A percentile compares a stretch with the other conserved stretches of the same genome.
Evolutionary conservation across 2,329 filamentous ascomycete species (phyloP).

Genomic region (Colletotrichum simmondsii): DNA sequence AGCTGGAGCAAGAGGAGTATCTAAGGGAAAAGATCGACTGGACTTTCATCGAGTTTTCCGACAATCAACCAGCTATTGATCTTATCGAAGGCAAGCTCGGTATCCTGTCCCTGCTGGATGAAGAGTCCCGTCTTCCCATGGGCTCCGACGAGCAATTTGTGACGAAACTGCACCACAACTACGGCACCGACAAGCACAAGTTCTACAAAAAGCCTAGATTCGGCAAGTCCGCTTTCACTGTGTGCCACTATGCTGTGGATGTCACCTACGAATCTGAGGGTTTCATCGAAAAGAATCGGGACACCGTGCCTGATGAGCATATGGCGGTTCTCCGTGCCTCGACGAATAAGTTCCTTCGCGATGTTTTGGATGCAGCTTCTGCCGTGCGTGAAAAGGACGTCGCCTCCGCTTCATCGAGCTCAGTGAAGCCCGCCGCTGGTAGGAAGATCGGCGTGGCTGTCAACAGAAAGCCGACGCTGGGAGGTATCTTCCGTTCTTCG

Average conservation of each 20-base stretch:
- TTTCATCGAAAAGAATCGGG: conserved; percentile 99
- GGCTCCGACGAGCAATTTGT: conserved; percentile 97
- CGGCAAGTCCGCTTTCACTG: conserved; percentile 96
- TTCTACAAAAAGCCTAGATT: conserved; percentile 99
- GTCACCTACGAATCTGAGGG: conserved; percentile 99
- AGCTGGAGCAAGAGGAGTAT: conserved; percentile 98
- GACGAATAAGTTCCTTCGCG: conserved; percentile 84
- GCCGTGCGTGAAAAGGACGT: conserved; percentile 91
- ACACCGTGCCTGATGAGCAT: conserved; percentile 98
- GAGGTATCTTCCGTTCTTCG: conserved; percentile 98
- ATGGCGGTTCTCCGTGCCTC: conserved; percentile 91
- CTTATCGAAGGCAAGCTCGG: conserved; percentile 97
- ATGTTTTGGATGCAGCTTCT: conserved; percentile 87
- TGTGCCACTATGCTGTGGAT: conserved; percentile 97
- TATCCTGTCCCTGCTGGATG: conserved; percentile 90
- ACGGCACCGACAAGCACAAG: conserved; percentile 87
- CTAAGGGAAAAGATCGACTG: conserved; percentile 96
- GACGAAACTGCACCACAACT: conserved; percentile 95
- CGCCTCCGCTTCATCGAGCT: conserved; percentile 70
- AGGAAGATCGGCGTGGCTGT: conserved; percentile 92
- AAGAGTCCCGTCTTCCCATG: conserved; percentile 97
- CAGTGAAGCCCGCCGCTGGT: conserved; percentile 83
- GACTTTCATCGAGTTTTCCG: conserved; percentile 99
- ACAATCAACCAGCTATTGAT: conserved; percentile 99
- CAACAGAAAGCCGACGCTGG: conserved; percentile 95